Percentiles rank a stretch among this genome's conserved stretches.
Evolutionary conservation across 2,329 filamentous ascomycete genomes (phyloP).

Genomic region (Trichoderma sp.): DNA sequence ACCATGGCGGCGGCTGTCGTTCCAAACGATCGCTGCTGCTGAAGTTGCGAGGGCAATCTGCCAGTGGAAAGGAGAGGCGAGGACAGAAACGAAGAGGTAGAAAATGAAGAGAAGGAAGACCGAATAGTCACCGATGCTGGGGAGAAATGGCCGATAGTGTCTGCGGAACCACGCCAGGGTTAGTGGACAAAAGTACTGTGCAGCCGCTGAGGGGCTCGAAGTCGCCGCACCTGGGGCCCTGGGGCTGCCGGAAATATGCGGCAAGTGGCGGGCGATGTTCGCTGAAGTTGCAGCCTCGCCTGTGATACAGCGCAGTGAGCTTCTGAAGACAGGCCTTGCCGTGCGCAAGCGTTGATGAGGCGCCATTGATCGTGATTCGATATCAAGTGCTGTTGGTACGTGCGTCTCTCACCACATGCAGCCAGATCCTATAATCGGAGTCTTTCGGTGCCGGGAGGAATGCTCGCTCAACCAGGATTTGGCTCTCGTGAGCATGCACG

Average conservation of each 20-base stretch:
- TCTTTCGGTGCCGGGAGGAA: background rate
- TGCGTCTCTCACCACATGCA: background rate
- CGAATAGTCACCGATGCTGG: background rate
- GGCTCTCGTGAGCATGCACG: background rate
- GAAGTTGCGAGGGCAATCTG: slow-evolving; percentile 7
- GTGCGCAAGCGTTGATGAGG: slow-evolving; percentile 11
- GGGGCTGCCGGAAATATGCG: slow-evolving; percentile 13
- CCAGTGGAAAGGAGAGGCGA: slow-evolving; percentile 5
- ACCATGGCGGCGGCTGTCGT: slow-evolving; percentile 66
- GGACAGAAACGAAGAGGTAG: background rate
- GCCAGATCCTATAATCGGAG: background rate
- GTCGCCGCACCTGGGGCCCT: background rate
- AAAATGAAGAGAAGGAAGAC: background rate
- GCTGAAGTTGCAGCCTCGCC: background rate
- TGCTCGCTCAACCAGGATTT: background rate
- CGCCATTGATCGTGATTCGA: background rate
- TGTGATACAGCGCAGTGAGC: background rate
- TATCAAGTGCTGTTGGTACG: background rate
- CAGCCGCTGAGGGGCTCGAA: slow-evolving; percentile 6
- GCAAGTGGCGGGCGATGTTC: slow-evolving; percentile 2
- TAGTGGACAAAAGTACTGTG: slow-evolving; percentile 8
- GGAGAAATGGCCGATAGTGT: background rate
- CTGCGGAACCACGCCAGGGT: background rate
- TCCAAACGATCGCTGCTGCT: slow-evolving; percentile 37
- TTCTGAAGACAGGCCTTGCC: background rate